Evolutionary conservation across 176 grass and related monocot species (phyloP), one percentile per base, ranked within the genome.

Genomic region (Canna indica): DNA sequence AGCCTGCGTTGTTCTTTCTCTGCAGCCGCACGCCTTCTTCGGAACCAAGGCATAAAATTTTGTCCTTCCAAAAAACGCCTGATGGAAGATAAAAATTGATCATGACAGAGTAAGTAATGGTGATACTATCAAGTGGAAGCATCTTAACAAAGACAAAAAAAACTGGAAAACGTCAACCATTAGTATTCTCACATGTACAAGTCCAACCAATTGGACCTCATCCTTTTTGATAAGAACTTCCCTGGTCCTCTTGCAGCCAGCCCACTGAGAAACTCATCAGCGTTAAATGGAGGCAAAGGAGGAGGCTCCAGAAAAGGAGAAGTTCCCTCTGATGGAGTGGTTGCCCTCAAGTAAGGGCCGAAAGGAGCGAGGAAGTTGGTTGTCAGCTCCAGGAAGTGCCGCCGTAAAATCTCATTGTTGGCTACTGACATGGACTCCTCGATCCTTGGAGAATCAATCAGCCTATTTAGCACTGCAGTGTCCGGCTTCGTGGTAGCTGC

Each of bases 11-110:
- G 94, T 75, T 99, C 94, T 81, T 82, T 78, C 60, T 99, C 86
- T 42, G 86, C 84, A 58, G 84, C 75, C 75, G 84, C 78, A n/a
- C 94, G 81, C 47, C 86, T 93, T 86, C 78, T 88, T 72, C 79
- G 84, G 66, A 99, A 93, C 94, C 94, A 99, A 59, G 86, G 94
- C 94, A 92, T 93, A 56, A 99, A 99, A 70, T 99, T 99, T 30
- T 79, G 82, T 8, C 94, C 94, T 81, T 81, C 86, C 32, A 99
- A 52, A 67, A 99, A 99, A 71, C 76, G 79, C 76, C 94, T 99
- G 77, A 75, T 72, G 27, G 63, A 69, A n/a, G 80, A 73, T n/a
- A 18, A 38, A 17, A 11, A 65, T 27, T 24, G 45, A 75, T 52
- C 30, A 35, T 22, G 33, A 29, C 32, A 35, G 42, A 77, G 25